phyloP scores from a whole-genome alignment of 805 yeast genomes.

The Sugiyamaella boreocaroliniensis region DNA sequence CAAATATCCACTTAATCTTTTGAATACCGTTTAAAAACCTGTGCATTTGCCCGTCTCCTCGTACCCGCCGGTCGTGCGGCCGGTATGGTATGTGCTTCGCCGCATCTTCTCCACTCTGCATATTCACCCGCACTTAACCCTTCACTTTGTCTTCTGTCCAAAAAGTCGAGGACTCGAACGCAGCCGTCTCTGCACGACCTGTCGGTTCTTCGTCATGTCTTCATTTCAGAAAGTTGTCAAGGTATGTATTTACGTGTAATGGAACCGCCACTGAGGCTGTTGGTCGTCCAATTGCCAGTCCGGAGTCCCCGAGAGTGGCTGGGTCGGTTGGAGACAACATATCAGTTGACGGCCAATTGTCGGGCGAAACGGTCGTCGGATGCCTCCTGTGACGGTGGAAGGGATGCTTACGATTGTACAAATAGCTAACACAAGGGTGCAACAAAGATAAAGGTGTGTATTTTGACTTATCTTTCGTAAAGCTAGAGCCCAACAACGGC shows the following conservation, averaged over 20 bases:
- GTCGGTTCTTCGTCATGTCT: not conserved
- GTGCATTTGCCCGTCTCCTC: too few relatives aligned
- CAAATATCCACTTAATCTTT: too few relatives aligned
- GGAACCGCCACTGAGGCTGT: too few relatives aligned
- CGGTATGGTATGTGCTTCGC: too few relatives aligned
- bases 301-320: too few relatives aligned
- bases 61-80: too few relatives aligned
- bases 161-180: not conserved
- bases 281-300: too few relatives aligned
- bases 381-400: too few relatives aligned
- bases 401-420: too few relatives aligned
- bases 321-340: not conserved
- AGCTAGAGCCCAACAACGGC: not conserved
- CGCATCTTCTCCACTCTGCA: too few relatives aligned
- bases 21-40: too few relatives aligned
- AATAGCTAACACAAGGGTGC: slow-evolving; percentile 42
- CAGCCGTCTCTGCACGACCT: not conserved
- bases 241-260: not conserved
- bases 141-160: not conserved
- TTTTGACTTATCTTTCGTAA: not conserved
- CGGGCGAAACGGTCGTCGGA: too few relatives aligned
- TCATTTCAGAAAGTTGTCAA: slow-evolving; percentile 1
- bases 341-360: not conserved
- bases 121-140: not conserved
- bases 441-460: slow-evolving; percentile 51